phyloP scores from a whole-genome alignment of 2,329 filamentous ascomycete species.

The Fusarium sp. region DNA sequence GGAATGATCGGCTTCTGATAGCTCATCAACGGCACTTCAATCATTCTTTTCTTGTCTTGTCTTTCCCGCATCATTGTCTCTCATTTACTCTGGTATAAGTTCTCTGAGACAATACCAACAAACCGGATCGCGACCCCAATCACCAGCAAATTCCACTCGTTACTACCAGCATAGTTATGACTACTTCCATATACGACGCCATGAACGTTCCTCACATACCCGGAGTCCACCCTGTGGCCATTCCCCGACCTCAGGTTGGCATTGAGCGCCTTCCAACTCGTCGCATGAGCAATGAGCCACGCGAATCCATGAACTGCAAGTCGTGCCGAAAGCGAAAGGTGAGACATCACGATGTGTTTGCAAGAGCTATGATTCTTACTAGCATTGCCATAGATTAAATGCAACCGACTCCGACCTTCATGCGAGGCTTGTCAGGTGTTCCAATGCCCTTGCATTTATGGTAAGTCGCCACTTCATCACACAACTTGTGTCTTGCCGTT shows the following conservation, averaged over 20 bases:
- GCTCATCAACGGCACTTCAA: background rate
- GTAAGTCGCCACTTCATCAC: conserved; percentile 57
- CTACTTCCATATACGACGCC: conserved; percentile 51
- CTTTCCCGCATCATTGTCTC: background rate
- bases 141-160: background rate
- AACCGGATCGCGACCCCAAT: background rate
- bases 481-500: background rate
- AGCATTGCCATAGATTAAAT: conserved; percentile 77
- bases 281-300: conserved; percentile 76
- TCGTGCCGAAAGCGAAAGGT: conserved; percentile 94
- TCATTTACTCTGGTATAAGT: background rate
- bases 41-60: background rate
- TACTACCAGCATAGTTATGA: conserved; percentile 46
- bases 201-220: conserved; percentile 55
- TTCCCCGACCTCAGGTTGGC: conserved; percentile 80
- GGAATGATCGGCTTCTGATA: conserved; percentile 14
- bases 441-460: conserved; percentile 87
- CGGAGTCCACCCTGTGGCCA: conserved; percentile 59
- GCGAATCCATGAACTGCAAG: conserved; percentile 96
- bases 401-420: conserved; percentile 82
- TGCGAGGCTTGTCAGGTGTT: conserved; percentile 92
- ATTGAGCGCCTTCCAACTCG: conserved; percentile 81
- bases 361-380: conserved; percentile 9
- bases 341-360: conserved; percentile 14
- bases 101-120: background rate